A percentile compares a stretch with the other conserved stretches of the same genome.
Conservation (phyloP, 192 early-diverging fungal genomes). For the Rhizoclosmatium sp. region DNA sequence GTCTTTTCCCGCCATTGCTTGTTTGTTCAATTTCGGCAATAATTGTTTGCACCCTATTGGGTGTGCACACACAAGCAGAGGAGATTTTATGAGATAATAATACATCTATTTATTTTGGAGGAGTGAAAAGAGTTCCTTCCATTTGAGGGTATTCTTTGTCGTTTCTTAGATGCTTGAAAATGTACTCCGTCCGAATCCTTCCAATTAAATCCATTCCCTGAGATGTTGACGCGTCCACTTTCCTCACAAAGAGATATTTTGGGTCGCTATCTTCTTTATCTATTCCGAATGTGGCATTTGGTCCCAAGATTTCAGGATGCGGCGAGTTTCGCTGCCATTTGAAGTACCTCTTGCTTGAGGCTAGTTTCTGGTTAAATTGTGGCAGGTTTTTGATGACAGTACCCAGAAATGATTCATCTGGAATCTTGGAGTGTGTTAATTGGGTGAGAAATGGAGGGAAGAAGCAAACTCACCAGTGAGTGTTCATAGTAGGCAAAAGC, state of each 20-base stretch:
- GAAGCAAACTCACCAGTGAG: background rate
- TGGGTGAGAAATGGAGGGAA: no score
- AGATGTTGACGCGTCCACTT: slow-evolving; percentile 39
- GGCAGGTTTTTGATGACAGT: slow-evolving; percentile 40
- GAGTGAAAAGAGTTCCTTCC: no score
- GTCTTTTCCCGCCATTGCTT: no score
- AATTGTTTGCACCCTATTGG: no score
- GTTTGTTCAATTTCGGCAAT: no score
- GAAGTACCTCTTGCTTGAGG: slow-evolving; percentile 40
- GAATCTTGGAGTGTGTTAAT: slow-evolving; percentile 25
- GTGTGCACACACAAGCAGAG: no score
- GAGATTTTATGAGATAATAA: no score
- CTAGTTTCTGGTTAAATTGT: slow-evolving; percentile 28
- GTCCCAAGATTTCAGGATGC: slow-evolving; percentile 25
- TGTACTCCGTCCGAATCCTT: slow-evolving; percentile 50
- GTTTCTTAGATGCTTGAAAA: slow-evolving; percentile 20
- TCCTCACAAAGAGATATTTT: slow-evolving; percentile 52
- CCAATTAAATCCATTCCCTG: slow-evolving; percentile 30
- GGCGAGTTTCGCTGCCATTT: slow-evolving; percentile 23
- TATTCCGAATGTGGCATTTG: no score
- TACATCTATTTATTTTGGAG: no score
- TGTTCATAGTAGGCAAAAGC: slow-evolving; percentile 47
- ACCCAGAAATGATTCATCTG: slow-evolving; percentile 48
- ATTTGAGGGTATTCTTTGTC: no score
- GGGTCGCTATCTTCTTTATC: slow-evolving; percentile 6